Evolutionary conservation across 2,329 filamentous ascomycete species (phyloP), one percentile per base, ranked within the genome.

Genomic region (Colletotrichum sidae): DNA sequence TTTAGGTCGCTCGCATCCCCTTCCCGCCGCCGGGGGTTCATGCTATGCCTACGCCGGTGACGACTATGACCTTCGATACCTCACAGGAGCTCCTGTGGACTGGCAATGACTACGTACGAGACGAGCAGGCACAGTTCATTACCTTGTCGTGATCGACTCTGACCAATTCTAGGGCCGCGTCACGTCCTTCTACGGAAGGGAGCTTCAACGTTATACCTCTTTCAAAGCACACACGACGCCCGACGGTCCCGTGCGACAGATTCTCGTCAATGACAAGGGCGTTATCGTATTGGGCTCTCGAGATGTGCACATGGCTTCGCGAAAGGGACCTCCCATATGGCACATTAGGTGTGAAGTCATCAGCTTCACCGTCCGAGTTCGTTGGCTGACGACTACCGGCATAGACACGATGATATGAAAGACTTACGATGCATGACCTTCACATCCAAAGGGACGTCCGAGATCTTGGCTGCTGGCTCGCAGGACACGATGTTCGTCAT

Each of bases 341-440:
- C 94, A 97, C 78, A 84, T 97, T 67, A 87, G 84, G 84, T 94
- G 86, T 69, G 86, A 76, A 46, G 56, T 17, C 69, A 60, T 12
- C 7, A 39, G 10, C 45, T 45, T 35, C 3, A 34, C 33, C 35
- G 37, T 34, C n/a, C 34, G 9, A 10, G 46, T 25, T 39, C 15
- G 64, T 72, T 67, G 12, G 53, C 53, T 53, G 17, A 62, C 53
- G 45, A 39, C 34, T 17, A 37, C 33, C 34, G 46, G 38, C 12
- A 49, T 34, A 92, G 90, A 69, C 85, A 89, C 73, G 83, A 88
- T 35, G 90, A 91, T 60, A 97, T 98, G 90, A 88, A 86, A 69
- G 93, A 97, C 74, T 81, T 99, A 69, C 88, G 89, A 71, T 98
- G 96, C 78, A 98, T 98, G 94, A 95, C 92, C 76, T 97, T 97